Base-by-base conservation (phyloP, 306 rosid genomes). In the Cicer judaicum region DNA sequence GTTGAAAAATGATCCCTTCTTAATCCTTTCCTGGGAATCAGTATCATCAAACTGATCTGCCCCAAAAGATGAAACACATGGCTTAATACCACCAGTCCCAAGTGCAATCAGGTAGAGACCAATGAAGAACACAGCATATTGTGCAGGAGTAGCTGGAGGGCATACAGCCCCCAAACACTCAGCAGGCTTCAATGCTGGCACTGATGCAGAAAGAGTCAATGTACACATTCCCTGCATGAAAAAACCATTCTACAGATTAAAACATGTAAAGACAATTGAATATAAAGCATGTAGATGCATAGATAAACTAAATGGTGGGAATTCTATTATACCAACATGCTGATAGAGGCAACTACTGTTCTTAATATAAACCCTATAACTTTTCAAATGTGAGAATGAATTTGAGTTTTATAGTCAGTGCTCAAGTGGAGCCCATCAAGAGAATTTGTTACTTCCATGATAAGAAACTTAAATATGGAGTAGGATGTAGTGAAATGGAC, bases 31-130 rank as follows among this genome's bases (percentile, higher is more conserved):
- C n/a, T n/a, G n/a, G n/a, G n/a, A n/a, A n/a, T n/a, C n/a, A n/a
- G n/a, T n/a, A n/a, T n/a, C n/a, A n/a, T n/a, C n/a, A n/a, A n/a
- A n/a, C n/a, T n/a, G n/a, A n/a, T n/a, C n/a, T n/a, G n/a, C n/a
- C n/a, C n/a, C n/a, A n/a, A n/a, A n/a, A n/a, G n/a, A n/a, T n/a
- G n/a, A n/a, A n/a, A n/a, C n/a, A n/a, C n/a, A n/a, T n/a, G n/a
- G n/a, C n/a, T n/a, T n/a, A n/a, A n/a, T n/a, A n/a, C n/a, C n/a
- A n/a, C n/a, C 99, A 36, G 96, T 92, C 66, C 99, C 99, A 50
- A 94, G 93, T 7, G 99, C 99, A 80, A 95, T 95, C 83, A 95
- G 66, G 81, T 95, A 95, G 68, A 95, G 98, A 61, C 98, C 99
- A 15, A 89, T 53, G 89, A 92, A 95, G 83, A 95, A 95, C 65